Evolutionary conservation across 2,329 filamentous ascomycete genomes (phyloP).

Genomic region (Penicillium sp.): DNA sequence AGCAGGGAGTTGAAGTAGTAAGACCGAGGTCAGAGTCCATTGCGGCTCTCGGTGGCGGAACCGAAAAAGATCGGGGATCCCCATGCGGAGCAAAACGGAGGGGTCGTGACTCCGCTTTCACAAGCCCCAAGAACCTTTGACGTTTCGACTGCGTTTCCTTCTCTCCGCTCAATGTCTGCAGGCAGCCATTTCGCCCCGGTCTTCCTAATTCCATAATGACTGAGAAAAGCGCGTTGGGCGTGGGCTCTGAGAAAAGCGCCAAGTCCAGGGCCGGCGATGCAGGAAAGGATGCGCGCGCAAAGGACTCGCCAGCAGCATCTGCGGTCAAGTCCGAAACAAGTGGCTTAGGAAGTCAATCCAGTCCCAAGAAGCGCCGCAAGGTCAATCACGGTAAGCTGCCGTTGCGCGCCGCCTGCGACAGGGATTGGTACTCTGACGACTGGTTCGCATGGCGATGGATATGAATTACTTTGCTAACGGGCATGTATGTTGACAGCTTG

Average conservation of each 20-base stretch:
- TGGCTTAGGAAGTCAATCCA: slow-evolving; percentile 39
- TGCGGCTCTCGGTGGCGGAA: too few relatives aligned
- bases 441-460: slow-evolving; percentile 14
- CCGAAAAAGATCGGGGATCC: slow-evolving; percentile 7
- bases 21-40: neutral
- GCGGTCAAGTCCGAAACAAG: slow-evolving; percentile 32
- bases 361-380: slow-evolving; percentile 79
- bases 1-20: neutral
- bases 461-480: slow-evolving; percentile 22
- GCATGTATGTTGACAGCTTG: slow-evolving; percentile 57
- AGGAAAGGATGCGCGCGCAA: slow-evolving; percentile 29
- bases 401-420: slow-evolving; percentile 24
- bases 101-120: slow-evolving; percentile 22
- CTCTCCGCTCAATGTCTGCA: slow-evolving; percentile 24
- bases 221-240: slow-evolving; percentile 24
- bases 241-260: slow-evolving; percentile 22
- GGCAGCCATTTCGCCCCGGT: slow-evolving; percentile 19
- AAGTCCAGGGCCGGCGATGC: slow-evolving; percentile 26
- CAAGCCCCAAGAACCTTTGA: slow-evolving; percentile 12
- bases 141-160: slow-evolving; percentile 8
- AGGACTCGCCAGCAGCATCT: slow-evolving; percentile 26
- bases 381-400: slow-evolving; percentile 72
- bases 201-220: slow-evolving; percentile 28
- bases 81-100: slow-evolving; percentile 24
- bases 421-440: slow-evolving; percentile 18